Base-by-base conservation (phyloP, 345 rosid species). In the Diplotaxis tenuifolia region DNA sequence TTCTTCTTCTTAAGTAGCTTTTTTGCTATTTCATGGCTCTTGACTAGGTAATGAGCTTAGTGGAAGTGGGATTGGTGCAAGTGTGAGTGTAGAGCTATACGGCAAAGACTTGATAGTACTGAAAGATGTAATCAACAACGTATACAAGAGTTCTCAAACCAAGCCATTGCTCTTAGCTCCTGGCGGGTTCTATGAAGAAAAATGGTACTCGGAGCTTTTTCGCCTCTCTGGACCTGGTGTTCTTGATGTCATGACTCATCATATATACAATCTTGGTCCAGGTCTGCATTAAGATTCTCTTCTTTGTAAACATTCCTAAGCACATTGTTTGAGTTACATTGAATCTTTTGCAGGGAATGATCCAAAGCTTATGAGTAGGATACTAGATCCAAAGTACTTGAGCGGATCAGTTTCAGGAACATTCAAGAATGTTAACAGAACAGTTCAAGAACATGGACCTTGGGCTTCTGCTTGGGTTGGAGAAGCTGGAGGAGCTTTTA, bases 391-490 rank as follows among this genome's bases (percentile, higher is more conserved):
- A 19, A 78, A 47, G 62, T 69, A 23, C 82, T 78, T 95, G 72
- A 90, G 78, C 82, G 81, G 55, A 81, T 3, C 50, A 42, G 69
- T 82, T 66, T 79, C 89, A 0, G 75, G 75, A 71, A 87, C 87
- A 15, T 92, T 95, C 75, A 75, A 82, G 72, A 70, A 73, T 62
- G 84, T 95, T 52, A 72, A 72, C 36, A 82, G 82, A 27, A 84
- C 89, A 12, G 79, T 95, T 61, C 73, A 72, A 50, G 82, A 77
- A 70, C 71, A 84, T 36, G 98, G 99, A 68, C 85, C 91, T 9
- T 92, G 98, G 96, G 83, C 99, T 64, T 87, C 91, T 83, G 86
- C 96, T 40, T 95, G 99, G 99, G 96, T 95, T 68, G 99, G 99
- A 72, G 99, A 95, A 72, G 85, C 99, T 68, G 99, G 99, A 61